Conservation (phyloP, 352 stramenopile species). For the Phytophthora litchii region DNA sequence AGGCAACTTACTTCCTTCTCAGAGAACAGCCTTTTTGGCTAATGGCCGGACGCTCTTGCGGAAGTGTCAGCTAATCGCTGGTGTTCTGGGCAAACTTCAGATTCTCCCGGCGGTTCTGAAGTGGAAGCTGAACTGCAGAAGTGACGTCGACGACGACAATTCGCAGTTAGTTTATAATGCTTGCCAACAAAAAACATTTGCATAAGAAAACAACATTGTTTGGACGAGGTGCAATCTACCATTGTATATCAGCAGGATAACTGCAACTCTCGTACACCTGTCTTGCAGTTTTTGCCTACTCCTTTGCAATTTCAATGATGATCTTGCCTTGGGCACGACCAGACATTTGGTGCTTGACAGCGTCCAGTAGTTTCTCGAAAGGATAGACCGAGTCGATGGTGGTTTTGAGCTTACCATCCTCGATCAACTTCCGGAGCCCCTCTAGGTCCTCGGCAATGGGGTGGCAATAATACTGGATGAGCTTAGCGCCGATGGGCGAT, state of each 20-base stretch:
- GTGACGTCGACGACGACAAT: slow-evolving; percentile 65
- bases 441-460: slow-evolving; percentile 35
- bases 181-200: no score
- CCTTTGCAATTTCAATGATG: slow-evolving; percentile 44
- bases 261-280: no score
- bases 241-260: no score
- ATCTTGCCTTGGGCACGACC: slow-evolving; percentile 59
- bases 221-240: no score
- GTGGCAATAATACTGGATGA: slow-evolving; percentile 26
- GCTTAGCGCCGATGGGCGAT: slow-evolving; percentile 48
- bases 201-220: no score
- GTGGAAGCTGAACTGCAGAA: slow-evolving; percentile 52
- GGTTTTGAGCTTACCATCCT: slow-evolving; percentile 39
- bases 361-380: slow-evolving; percentile 49
- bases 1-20: background rate
- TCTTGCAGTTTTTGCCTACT: slow-evolving; percentile 14
- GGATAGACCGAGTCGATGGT: slow-evolving; percentile 21
- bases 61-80: background rate
- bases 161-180: slow-evolving; percentile 7
- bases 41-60: slow-evolving; percentile 1
- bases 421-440: slow-evolving; percentile 35
- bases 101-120: slow-evolving; percentile 27
- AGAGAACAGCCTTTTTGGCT: slow-evolving; percentile 9
- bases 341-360: slow-evolving; percentile 47
- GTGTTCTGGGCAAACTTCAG: slow-evolving; percentile 14